These are phyloP conservation scores for Plasmopara muralis DNA, from an alignment of 352 stramenopile genomes.

Conservation along the genomic window DNA sequence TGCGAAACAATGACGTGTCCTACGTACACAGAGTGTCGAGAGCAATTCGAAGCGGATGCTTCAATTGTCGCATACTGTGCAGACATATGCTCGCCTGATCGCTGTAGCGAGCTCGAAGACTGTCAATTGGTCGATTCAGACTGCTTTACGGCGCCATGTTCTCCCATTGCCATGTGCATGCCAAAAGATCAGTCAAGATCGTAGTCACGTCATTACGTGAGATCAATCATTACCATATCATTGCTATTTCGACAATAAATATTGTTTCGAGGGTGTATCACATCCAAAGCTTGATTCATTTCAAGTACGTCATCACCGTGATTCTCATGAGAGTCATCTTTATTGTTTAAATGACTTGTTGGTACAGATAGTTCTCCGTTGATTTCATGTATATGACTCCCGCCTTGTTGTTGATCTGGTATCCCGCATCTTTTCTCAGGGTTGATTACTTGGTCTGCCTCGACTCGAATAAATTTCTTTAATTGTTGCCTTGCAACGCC, in stretches of 20 bases:
- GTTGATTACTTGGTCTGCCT: neutral
- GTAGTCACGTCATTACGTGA: slow-evolving; percentile 5
- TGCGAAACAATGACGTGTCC: slow-evolving; percentile 46
- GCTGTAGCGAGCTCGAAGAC: slow-evolving; percentile 35
- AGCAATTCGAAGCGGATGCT: slow-evolving; percentile 22
- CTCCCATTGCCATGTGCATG: slow-evolving; percentile 49
- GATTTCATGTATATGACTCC: neutral
- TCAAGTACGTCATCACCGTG: too few relatives aligned
- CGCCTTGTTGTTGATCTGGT: neutral
- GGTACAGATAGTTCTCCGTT: slow-evolving; percentile 5
- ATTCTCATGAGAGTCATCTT: slow-evolving; percentile 17
- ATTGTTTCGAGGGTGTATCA: neutral
- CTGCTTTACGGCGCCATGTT: slow-evolving; percentile 53
- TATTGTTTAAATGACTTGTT: neutral
- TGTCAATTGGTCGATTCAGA: slow-evolving; percentile 39
- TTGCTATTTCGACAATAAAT: neutral
- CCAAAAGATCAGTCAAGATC: slow-evolving; percentile 18
- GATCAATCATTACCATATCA: slow-evolving; percentile 14
- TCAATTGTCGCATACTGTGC: slow-evolving; percentile 37
- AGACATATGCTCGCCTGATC: slow-evolving; percentile 44
- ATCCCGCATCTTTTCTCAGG: neutral
- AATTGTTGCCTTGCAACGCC: neutral
- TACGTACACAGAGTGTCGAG: slow-evolving; percentile 32
- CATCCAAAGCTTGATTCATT: too few relatives aligned
- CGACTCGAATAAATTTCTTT: slow-evolving; percentile 6